Base-by-base conservation (phyloP, 441 rosid genomes). In the Dalechampia spathulata region DNA sequence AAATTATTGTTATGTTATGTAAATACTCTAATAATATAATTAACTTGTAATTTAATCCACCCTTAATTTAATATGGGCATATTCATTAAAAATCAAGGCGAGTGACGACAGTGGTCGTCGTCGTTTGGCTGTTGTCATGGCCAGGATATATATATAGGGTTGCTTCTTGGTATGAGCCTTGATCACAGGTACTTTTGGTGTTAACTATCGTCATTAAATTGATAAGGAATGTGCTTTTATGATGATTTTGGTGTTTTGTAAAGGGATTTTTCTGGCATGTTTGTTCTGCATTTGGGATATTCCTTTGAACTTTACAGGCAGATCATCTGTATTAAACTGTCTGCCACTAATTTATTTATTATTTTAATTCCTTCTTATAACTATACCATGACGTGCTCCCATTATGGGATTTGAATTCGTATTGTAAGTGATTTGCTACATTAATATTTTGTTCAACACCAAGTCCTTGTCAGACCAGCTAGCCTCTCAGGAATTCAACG, bases 91-190 rank as follows among this genome's bases (percentile, higher is more conserved):
- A 3, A 57, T 20, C 49, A 21, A 5, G 10, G 54, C 63, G 62
- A 7, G 59, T 34, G 19, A 67, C 48, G 55, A 49, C 54, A 63
- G 58, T 37, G 11, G 8, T 10, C 2, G 67, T 70, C 68, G 78
- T 78, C 77, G 81, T 68, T 68, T 72, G 79, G 79, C 68, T 50
- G 45, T 72, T 81, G 81, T 78, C 79, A 44, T 17, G 34, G 62
- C n/a, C 61, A 13, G 50, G 34, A n/a, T n/a, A n/a, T n/a, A n/a
- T n/a, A n/a, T n/a, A n/a, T n/a, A n/a, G n/a, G 66, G 64, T 32
- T 25, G 58, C 60, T 41, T 57, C 60, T 36, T 12, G 43, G 47
- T 13, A 5, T 37, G 26, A 65, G 67, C 68, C 78, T 60, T 56
- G 65, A 63, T 67, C 69, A 40, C 49, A 46, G 69, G 47, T 43